A percentile compares a stretch with the other conserved stretches of the same genome.
These are phyloP conservation scores for Thuidium tamariscinum DNA, from an alignment of 225 moss, liverwort and hornwort genomes.

Conservation along the genomic window DNA sequence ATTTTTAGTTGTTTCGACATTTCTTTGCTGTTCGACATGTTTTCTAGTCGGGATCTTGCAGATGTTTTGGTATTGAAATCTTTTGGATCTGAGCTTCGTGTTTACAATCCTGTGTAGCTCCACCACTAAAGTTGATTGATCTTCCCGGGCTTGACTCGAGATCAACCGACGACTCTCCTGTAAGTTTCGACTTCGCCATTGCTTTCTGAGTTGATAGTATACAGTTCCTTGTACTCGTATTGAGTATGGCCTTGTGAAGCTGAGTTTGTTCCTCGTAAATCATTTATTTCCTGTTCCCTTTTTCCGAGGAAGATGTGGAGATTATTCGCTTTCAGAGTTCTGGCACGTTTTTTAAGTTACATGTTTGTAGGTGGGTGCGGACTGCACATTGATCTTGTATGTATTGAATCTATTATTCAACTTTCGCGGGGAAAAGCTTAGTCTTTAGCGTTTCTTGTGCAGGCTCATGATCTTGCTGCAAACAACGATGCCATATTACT, in stretches of 20 bases:
- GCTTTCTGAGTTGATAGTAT: background rate
- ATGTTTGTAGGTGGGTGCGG: background rate
- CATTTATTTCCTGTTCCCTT: background rate
- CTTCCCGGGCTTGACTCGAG: slow-evolving; percentile 83
- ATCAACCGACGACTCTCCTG: slow-evolving; percentile 77
- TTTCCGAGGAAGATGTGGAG: background rate
- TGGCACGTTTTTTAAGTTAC: background rate
- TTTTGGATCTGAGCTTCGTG: background rate
- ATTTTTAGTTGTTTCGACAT: background rate
- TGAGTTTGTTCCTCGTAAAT: background rate
- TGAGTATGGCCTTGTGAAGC: background rate
- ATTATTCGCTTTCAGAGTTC: background rate
- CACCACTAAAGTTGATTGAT: slow-evolving; percentile 89
- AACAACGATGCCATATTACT: slow-evolving; percentile 81
- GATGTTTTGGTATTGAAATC: background rate
- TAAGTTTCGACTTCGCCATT: slow-evolving; percentile 17
- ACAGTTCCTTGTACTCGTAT: background rate
- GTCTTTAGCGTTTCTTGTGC: slow-evolving; percentile 1
- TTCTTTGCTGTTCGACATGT: background rate
- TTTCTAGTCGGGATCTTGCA: background rate
- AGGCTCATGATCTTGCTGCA: slow-evolving; percentile 85
- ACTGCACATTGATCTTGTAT: background rate
- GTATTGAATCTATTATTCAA: background rate
- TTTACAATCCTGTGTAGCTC: slow-evolving; percentile 33
- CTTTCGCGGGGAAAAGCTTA: background rate